Conservation (phyloP, 768 basidiomycete genomes). For the Mycena pura region DNA sequence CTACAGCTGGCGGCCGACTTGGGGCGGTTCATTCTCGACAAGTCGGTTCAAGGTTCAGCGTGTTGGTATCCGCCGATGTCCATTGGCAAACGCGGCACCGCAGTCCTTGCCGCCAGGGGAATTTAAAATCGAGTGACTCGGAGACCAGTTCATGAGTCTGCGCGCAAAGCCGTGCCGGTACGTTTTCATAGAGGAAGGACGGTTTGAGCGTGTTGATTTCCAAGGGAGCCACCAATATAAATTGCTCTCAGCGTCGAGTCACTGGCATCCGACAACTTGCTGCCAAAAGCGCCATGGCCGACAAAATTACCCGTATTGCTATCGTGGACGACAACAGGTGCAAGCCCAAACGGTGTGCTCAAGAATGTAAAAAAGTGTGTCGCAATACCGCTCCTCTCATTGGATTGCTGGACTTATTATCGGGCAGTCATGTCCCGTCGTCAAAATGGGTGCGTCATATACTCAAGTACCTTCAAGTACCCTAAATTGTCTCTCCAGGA, state of each 20-base stretch:
- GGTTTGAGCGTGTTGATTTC: background rate
- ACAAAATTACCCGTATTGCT: constrained; percentile 98
- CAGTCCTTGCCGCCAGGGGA: too few species aligned
- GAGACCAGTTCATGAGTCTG: too few species aligned
- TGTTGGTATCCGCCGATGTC: too few species aligned
- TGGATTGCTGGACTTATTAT: constrained; percentile 28
- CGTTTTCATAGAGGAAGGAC: too few species aligned
- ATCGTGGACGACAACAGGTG: constrained; percentile 92
- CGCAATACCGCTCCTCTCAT: constrained; percentile 13
- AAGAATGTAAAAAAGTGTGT: constrained; percentile 95
- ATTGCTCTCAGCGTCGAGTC: too few species aligned
- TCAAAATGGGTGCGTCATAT: constrained; percentile 83
- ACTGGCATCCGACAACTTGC: constrained; percentile 1
- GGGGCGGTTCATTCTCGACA: too few species aligned
- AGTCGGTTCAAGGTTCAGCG: too few species aligned
- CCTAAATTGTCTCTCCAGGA: constrained; percentile 51
- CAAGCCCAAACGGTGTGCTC: constrained; percentile 96
- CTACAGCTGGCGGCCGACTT: too few species aligned
- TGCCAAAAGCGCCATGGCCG: constrained; percentile 60
- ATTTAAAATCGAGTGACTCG: too few species aligned
- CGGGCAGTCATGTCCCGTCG: constrained; percentile 87
- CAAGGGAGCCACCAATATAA: too few species aligned
- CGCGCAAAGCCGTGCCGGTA: too few species aligned
- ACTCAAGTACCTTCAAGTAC: background rate
- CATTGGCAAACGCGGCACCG: too few species aligned